Percentiles rank a stretch among this genome's conserved stretches.
Evolutionary conservation across 768 basidiomycete genomes (phyloP).

Genomic region (Amanita subjunquillea): DNA sequence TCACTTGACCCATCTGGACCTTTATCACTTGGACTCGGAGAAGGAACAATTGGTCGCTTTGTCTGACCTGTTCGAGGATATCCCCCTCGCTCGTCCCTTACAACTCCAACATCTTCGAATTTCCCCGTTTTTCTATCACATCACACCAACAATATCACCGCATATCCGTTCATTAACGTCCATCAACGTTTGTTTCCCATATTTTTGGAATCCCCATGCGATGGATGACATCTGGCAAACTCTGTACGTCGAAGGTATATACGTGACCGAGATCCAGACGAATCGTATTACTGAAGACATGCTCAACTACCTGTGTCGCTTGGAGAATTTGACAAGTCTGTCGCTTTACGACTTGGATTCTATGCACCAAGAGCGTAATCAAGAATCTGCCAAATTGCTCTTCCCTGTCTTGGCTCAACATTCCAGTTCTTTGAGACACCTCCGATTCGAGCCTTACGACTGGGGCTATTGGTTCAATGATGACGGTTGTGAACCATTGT

Average conservation of each 20-base stretch:
- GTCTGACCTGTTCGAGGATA: neutral
- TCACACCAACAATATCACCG: neutral
- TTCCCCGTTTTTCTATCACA: neutral
- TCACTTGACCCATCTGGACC: neutral
- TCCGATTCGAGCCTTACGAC: slow-evolving; percentile 2
- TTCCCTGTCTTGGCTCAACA: neutral
- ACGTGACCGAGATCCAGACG: neutral
- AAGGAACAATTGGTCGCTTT: neutral
- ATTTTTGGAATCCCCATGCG: neutral
- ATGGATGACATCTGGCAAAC: neutral
- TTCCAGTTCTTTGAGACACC: neutral
- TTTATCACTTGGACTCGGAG: neutral
- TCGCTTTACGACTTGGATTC: neutral
- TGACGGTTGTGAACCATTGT: neutral
- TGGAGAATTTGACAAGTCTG: neutral
- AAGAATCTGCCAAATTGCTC: neutral
- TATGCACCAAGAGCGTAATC: neutral
- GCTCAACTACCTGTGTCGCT: neutral
- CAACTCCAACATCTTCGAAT: slow-evolving; percentile 1
- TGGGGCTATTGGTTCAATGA: slow-evolving; percentile 2
- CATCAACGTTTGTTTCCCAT: neutral
- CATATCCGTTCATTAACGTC: slow-evolving; percentile 2
- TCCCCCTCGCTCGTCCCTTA: neutral
- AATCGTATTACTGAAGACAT: neutral
- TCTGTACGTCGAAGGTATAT: neutral